These are phyloP conservation scores for Rhizopus microsporus DNA, from an alignment of 371 early-diverging fungal genomes.

Conservation along the genomic window DNA sequence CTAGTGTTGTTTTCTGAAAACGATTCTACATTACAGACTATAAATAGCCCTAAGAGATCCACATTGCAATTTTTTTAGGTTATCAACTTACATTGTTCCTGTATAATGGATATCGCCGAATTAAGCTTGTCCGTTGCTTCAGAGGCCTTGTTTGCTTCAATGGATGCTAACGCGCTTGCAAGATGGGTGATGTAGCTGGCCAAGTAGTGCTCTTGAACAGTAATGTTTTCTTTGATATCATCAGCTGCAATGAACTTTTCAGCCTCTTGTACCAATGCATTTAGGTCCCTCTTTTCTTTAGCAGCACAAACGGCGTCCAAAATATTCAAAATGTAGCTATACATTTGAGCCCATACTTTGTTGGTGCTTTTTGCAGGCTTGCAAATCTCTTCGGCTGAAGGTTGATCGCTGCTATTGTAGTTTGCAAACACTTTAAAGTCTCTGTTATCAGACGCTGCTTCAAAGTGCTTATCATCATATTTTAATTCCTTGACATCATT, in stretches of 20 bases:
- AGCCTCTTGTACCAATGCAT: constrained; percentile 19
- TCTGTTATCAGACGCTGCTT: constrained; percentile 59
- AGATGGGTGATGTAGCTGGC: constrained; percentile 29
- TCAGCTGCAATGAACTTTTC: constrained; percentile 16
- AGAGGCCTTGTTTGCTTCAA: constrained; percentile 15
- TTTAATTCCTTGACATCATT: constrained; percentile 54
- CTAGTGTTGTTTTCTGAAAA: constrained; percentile 19
- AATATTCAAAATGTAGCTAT: constrained; percentile 33
- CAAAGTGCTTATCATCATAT: constrained; percentile 40
- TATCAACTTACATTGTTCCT: constrained; percentile 17
- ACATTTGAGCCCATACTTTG: constrained; percentile 39
- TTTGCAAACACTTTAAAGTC: constrained; percentile 63
- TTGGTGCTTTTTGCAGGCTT: constrained; percentile 44
- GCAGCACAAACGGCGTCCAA: constrained; percentile 32
- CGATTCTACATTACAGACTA: constrained; percentile 16
- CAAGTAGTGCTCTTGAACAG: constrained; percentile 27
- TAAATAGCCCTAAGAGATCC: background rate
- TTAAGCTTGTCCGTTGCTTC: constrained; percentile 19
- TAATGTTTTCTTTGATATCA: constrained; percentile 20
- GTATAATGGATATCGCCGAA: constrained; percentile 14
- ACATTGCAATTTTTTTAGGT: background rate
- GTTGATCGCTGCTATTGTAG: constrained; percentile 44
- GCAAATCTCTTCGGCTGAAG: constrained; percentile 40
- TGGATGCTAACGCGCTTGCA: constrained; percentile 22
- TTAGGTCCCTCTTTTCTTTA: constrained; percentile 28